Percentiles rank a stretch among this genome's conserved stretches.
These are phyloP conservation scores for Lunularia cruciata DNA, from an alignment of 225 moss, liverwort and hornwort species.

Conservation along the genomic window DNA sequence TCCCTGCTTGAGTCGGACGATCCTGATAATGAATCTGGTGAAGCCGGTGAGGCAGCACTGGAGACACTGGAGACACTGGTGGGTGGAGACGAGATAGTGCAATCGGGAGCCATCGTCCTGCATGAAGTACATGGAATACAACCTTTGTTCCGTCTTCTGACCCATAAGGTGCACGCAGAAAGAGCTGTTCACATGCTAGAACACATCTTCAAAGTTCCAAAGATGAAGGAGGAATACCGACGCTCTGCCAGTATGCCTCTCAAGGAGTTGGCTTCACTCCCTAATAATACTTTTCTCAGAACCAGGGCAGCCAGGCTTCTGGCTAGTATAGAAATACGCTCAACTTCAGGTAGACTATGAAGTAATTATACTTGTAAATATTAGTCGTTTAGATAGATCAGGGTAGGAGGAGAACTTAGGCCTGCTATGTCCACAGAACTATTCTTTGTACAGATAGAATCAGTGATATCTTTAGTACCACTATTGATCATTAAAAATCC, in stretches of 20 bases:
- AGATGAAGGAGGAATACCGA: slow-evolving; percentile 38
- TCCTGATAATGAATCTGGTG: slow-evolving; percentile 3
- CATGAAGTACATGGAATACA: slow-evolving; percentile 35
- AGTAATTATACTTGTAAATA: too few relatives aligned
- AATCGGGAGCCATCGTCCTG: slow-evolving; percentile 29
- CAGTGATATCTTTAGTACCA: too few relatives aligned
- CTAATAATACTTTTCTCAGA: background rate
- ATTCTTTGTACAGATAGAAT: too few relatives aligned
- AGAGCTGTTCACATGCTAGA: slow-evolving; percentile 31
- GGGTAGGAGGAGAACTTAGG: too few relatives aligned
- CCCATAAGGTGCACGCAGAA: slow-evolving; percentile 17
- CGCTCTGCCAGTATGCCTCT: slow-evolving; percentile 28
- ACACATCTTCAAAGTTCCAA: slow-evolving; percentile 29
- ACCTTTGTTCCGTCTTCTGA: slow-evolving; percentile 32
- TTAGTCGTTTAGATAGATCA: too few relatives aligned
- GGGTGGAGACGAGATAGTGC: slow-evolving; percentile 25
- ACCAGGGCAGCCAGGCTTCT: slow-evolving; percentile 17
- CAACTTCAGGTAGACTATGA: too few relatives aligned
- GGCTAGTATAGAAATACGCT: background rate
- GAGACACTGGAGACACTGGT: slow-evolving; percentile 41
- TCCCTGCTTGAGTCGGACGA: slow-evolving; percentile 17
- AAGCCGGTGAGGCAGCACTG: slow-evolving; percentile 36
- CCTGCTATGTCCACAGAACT: too few relatives aligned
- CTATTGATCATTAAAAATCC: too few relatives aligned
- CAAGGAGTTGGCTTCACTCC: slow-evolving; percentile 25